Base-by-base conservation (phyloP, 768 basidiomycete genomes). In the Pleurotus platypus region DNA sequence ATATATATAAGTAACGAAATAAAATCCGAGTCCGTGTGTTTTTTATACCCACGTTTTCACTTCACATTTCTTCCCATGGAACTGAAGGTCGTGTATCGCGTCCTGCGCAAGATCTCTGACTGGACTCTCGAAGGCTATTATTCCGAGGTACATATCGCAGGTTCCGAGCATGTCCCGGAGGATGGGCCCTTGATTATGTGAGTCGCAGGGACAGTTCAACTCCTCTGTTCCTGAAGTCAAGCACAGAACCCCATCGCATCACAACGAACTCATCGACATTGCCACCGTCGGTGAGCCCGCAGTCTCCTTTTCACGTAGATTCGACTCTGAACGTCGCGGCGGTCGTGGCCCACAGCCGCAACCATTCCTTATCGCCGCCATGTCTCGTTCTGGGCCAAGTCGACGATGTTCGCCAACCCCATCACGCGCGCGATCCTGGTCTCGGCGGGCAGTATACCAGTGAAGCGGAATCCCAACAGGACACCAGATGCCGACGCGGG, bases 361-460 rank as follows among this genome's bases (percentile, higher is more conserved):
- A 86, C 79, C 15, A 78, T 89, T 49, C 85, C 87, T 3, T 71
- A 86, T 62, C 73, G 77, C 37, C 78, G 84, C 24, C 76, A 73
- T 42, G 67, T 90, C 35, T 83, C 81, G 55, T 83, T 78, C 67
- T 83, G 89, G 86, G 85, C 86, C n/a, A 91, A 89, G 64, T 81
- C 85, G 24, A 79, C 75, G 0, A 72, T 90, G 63, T 91, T 90
- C 70, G 72, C 71, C 22, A 82, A 86, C 59, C 84, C 83, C 0
- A 62, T 85, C 1, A 62, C 75, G 1, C 74, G 78, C 0, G 72
- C 74, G 1, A 68, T 90, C 39, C 72, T 90, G 30, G 71, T 75
- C 3, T 83, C 85, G 46, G 81, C 84, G 0, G 87, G 86, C 4
- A 87, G 86, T 59, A 87, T 91, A 58, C 84, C 87, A n/a, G 86